Base-by-base conservation (phyloP, 805 yeast genomes). In the Ogataea pilisensis region DNA sequence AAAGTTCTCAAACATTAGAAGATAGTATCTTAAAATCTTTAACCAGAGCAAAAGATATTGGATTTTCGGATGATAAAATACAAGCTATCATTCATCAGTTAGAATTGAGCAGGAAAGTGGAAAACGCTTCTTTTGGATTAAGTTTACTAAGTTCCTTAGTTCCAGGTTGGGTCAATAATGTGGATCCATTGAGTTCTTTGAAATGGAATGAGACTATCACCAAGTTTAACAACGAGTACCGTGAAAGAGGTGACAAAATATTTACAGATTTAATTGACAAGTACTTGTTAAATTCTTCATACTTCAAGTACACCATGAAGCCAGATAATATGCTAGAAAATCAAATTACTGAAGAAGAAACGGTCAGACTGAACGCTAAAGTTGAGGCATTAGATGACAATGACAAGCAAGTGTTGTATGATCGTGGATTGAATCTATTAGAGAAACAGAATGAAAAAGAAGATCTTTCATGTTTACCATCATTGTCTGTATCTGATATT, bases 101-200 rank as follows among this genome's bases (percentile, higher is more conserved):
- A 27, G 99, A 93, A 60, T 65, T 93, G 24, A 64, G 79, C 27
- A 82, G 87, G 58, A 87, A 87, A 52, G 90, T 88, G 50, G 95
- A 89, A 48, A 89, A 83, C 51, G 82, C 98, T 0, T 85, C 86
- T 45, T 93, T 88, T 66, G 99, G 99, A 9, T 66, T 93, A 68
- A 80, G 80, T 28, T 59, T 91, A 35, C 68, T 91, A 26, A 78
- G 78, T 57, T 73, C 87, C 1, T 48, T 93, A 8, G 75, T 86
- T n/a, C 86, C 95, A 8, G 80, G 87, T 8, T 89, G 96, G 86
- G 81, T 85, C 38, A 88, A 88, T 58, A 78, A 76, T 18, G 74
- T 77, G n/a, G 86, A 87, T 61, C 95, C 95, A 2, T 68, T 91
- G 49, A 73, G 78, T 11, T 52, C 74, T 3, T 64, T 93, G 36